Base-by-base conservation (phyloP, 441 rosid genomes). In the Adansonia grandidieri region DNA sequence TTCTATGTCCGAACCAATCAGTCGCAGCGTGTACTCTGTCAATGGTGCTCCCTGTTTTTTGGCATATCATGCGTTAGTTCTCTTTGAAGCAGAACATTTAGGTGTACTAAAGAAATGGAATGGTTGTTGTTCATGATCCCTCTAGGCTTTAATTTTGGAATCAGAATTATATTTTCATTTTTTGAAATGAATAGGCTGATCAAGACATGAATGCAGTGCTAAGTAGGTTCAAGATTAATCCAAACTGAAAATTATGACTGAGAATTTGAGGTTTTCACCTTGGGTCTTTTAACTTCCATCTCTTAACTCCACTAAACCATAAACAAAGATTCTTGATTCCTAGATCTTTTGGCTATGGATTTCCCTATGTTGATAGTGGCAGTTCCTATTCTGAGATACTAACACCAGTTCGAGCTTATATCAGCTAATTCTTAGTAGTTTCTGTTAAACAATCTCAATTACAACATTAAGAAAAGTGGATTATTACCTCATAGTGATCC, bases 401-500 rank as follows among this genome's bases (percentile, higher is more conserved):
- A 51, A 1, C 28, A 24, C 28, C 28, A 24, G 28, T 24, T 24
- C 28, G 28, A 24, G 28, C 28, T 24, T 24, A 51, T 53, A 53
- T 53, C 57, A 53, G 57, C 57, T 15, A 53, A 53, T 15, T n/a
- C 22, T 56, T n/a, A 56, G 9, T 60, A 60, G 20, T 15, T 65
- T 65, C 50, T n/a, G 7, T 9, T 37, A 14, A 65, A 11, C 70
- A 63, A 24, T 28, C 37, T 68, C 40, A 68, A 10, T 15, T n/a
- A 19, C n/a, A 11, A 3, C 40, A 22, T 48, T n/a, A 13, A 70
- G 48, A 70, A 53, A 53, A 15, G 9, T 7, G 61, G 62, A 5
- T 24, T 24, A 24, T 53, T 89, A 93, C 99, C 98, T 96, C 98
- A 42, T 96, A 96, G 87, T 96, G 97, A 86, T 96, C 99, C 17